phyloP scores from a whole-genome alignment of 768 basidiomycete species.

The Lentinula guzmanii region DNA sequence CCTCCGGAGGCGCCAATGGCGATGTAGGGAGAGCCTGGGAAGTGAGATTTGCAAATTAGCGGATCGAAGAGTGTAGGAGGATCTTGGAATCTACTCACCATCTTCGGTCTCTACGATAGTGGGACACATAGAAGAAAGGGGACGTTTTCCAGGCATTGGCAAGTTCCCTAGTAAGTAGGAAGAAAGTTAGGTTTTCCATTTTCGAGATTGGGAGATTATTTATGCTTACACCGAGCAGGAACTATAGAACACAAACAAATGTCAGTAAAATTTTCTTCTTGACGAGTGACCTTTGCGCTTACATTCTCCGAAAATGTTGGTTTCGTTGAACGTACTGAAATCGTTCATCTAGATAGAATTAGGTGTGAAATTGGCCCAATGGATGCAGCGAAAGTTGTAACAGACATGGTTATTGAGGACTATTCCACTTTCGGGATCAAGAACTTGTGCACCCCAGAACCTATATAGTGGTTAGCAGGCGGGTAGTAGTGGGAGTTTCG shows the following conservation, averaged over 20 bases:
- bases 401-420: slow-evolving; percentile 64
- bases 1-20: slow-evolving; percentile 67
- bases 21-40: slow-evolving; percentile 33
- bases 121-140: slow-evolving; percentile 59
- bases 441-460: slow-evolving; percentile 51
- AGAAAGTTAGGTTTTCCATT: neutral
- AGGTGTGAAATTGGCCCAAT: neutral
- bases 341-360: slow-evolving; percentile 66
- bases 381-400: neutral
- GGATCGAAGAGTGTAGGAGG: no score
- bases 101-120: slow-evolving; percentile 52
- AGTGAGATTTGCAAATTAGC: neutral
- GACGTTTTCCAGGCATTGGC: slow-evolving; percentile 61
- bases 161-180: slow-evolving; percentile 44
- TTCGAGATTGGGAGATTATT: neutral
- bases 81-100: slow-evolving; percentile 19
- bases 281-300: slow-evolving; percentile 62
- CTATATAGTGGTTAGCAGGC: neutral
- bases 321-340: slow-evolving; percentile 76
- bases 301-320: slow-evolving; percentile 78
- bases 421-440: slow-evolving; percentile 61
- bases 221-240: neutral
- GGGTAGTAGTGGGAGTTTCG: no score
- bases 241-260: neutral
- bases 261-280: neutral